These are phyloP conservation scores for Yamadazyma conglobata DNA, from an alignment of 1,139 yeast species.

Conservation along the genomic window DNA sequence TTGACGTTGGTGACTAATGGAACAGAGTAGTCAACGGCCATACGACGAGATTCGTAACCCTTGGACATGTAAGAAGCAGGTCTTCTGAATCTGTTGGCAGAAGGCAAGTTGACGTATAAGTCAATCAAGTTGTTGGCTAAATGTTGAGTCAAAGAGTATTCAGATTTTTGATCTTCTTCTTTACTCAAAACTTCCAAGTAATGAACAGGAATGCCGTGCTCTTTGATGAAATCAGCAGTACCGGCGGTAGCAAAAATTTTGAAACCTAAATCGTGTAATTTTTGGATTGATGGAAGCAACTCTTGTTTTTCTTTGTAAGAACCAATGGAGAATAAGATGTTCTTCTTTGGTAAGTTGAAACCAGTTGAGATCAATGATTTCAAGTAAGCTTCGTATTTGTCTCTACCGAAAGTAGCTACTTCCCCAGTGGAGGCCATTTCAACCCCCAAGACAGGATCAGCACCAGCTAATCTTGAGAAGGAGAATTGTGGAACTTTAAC, in stretches of 20 bases:
- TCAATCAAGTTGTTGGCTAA: constrained; percentile 96
- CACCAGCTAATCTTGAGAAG: constrained; percentile 96
- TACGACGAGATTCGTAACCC: constrained; percentile 98
- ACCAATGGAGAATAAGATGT: constrained; percentile 90
- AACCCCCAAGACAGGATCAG: constrained; percentile 97
- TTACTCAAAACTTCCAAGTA: constrained; percentile 83
- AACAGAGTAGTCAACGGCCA: constrained; percentile 98
- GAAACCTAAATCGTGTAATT: constrained; percentile 80
- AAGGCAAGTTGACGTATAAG: constrained; percentile 92
- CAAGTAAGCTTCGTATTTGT: constrained; percentile 95
- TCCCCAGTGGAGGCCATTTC: constrained; percentile 99
- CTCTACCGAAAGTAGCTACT: constrained; percentile 94
- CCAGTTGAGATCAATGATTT: constrained; percentile 95
- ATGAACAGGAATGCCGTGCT: constrained; percentile 90
- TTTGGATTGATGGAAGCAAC: constrained; percentile 81
- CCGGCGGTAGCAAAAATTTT: constrained; percentile 97
- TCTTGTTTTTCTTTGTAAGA: constrained; percentile 97
- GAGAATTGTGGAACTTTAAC: constrained; percentile 98
- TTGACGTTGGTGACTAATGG: constrained; percentile 98
- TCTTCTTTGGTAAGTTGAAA: constrained; percentile 91
- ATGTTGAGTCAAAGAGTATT: constrained; percentile 93
- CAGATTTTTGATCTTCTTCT: constrained; percentile 79
- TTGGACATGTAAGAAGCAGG: constrained; percentile 97
- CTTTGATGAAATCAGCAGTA: constrained; percentile 97
- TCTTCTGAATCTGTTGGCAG: constrained; percentile 95